These are phyloP conservation scores for Cladorrhinum samala DNA, from an alignment of 495 filamentous ascomycete genomes.

Conservation along the genomic window DNA sequence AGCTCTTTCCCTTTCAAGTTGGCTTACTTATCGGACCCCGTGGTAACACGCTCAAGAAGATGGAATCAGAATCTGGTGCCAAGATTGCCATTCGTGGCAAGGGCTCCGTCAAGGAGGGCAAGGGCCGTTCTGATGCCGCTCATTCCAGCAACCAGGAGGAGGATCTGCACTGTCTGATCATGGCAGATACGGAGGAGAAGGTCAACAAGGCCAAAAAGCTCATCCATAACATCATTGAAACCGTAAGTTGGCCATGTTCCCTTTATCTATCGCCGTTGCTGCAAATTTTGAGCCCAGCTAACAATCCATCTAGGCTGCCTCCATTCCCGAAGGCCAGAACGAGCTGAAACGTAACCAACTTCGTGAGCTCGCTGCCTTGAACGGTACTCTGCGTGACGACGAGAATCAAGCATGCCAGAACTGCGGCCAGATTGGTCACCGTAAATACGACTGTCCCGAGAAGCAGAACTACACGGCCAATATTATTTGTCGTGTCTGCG, in stretches of 20 bases:
- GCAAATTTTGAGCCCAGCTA: too few relatives aligned
- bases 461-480: slow-evolving; percentile 96
- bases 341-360: slow-evolving; percentile 98
- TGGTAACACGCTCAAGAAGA: slow-evolving; percentile 98
- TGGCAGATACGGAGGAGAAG: slow-evolving; percentile 98
- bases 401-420: slow-evolving; percentile 99
- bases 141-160: slow-evolving; percentile 99
- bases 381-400: slow-evolving; percentile 96
- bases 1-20: slow-evolving; percentile 86
- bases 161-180: slow-evolving; percentile 97
- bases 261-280: not conserved
- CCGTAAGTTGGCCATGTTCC: slow-evolving; percentile 54
- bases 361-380: slow-evolving; percentile 91
- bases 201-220: slow-evolving; percentile 96
- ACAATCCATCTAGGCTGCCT: slow-evolving; percentile 66
- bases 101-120: slow-evolving; percentile 99
- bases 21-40: slow-evolving; percentile 99
- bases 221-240: slow-evolving; percentile 97
- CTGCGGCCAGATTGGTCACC: slow-evolving; percentile 97
- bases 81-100: slow-evolving; percentile 99
- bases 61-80: slow-evolving; percentile 93
- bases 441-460: slow-evolving; percentile 98
- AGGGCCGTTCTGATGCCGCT: slow-evolving; percentile 95
- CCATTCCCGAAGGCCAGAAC: slow-evolving; percentile 96
- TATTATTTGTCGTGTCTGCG: slow-evolving; percentile 98